phyloP scores from a whole-genome alignment of 2,329 filamentous ascomycete species.

The Neocatenulostroma microsporum region DNA sequence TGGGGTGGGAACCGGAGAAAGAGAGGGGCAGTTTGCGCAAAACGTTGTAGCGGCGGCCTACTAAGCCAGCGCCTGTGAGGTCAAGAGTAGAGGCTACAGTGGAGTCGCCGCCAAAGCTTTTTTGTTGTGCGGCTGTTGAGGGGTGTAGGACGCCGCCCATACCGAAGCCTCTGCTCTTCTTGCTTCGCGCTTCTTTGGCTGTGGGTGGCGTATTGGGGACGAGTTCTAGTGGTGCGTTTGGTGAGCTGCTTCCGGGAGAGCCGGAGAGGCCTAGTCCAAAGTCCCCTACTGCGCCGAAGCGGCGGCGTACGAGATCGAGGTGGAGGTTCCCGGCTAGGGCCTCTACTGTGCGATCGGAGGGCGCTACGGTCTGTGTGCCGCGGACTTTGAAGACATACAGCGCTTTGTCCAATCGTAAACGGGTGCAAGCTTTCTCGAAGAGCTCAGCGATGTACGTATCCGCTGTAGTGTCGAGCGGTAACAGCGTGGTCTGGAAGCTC shows the following conservation, averaged over 20 bases:
- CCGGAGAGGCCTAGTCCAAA: conserved; percentile 61
- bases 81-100: conserved; percentile 35
- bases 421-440: conserved; percentile 68
- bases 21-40: conserved; percentile 77
- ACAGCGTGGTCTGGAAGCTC: conserved; percentile 57
- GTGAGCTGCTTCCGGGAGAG: conserved; percentile 62
- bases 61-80: conserved; percentile 20
- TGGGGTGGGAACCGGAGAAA: conserved; percentile 66
- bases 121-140: conserved; percentile 51
- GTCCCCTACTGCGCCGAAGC: conserved; percentile 60
- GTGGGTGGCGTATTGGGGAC: conserved; percentile 31
- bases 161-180: conserved; percentile 25
- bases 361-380: conserved; percentile 64
- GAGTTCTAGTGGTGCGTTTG: conserved; percentile 57
- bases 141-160: conserved; percentile 45
- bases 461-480: conserved; percentile 67
- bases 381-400: conserved; percentile 72
- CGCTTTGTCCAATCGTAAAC: conserved; percentile 69
- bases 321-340: conserved; percentile 68
- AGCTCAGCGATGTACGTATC: conserved; percentile 79
- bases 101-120: conserved; percentile 16
- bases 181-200: conserved; percentile 29
- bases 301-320: conserved; percentile 65
- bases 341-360: conserved; percentile 69
- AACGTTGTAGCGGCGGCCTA: conserved; percentile 63